Base-by-base conservation (phyloP, 2,329 filamentous ascomycete genomes). In the Penicillium sp. region DNA sequence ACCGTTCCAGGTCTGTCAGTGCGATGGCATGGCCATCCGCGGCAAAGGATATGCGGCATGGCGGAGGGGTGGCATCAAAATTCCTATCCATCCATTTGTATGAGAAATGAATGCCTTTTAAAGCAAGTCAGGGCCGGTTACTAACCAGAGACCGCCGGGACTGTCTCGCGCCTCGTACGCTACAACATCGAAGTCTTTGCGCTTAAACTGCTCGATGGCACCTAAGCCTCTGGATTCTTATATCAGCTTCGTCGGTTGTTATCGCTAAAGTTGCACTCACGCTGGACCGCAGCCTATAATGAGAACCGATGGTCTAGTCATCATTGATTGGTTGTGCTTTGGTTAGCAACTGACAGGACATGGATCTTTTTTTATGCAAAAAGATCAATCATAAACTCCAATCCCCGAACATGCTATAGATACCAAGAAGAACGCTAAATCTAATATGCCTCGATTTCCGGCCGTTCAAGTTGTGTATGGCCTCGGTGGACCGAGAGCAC, bases 201-300 rank as follows among this genome's bases (percentile, higher is more conserved):
- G 47, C 47, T 35, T 48, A 30, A 48, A 48, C 20, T 48, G 47
- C n/a, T 48, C 47, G 21, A 48, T 48, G 18, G 47, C 47, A 48
- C 47, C 47, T 12, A 48, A 33, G 7, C 47, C 47, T 8, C 47
- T 48, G 35, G 18, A 40, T 12, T 43, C 18, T 9, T 21, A 43
- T 33, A 30, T 48, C 47, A 48, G 26, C 47, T 4, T 35, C n/a
- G 47, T 18, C 1, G 35, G n/a, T 33, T 20, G 7, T 3, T 21
- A 9, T 28, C 2, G 30, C 4, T 5, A 2, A n/a, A 35, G 7
- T 14, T 20, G n/a, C 7, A 48, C 47, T 48, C 28, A 48, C 47
- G 47, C 47, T 48, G 47, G 47, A 18, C 47, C 47, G 12, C 47
- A 48, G 8, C 47, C 47, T 33, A 48, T 48, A 18, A 48, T 48